Base-by-base conservation (phyloP, 2,329 filamentous ascomycete species). In the Teratosphaeriaceae sp. region DNA sequence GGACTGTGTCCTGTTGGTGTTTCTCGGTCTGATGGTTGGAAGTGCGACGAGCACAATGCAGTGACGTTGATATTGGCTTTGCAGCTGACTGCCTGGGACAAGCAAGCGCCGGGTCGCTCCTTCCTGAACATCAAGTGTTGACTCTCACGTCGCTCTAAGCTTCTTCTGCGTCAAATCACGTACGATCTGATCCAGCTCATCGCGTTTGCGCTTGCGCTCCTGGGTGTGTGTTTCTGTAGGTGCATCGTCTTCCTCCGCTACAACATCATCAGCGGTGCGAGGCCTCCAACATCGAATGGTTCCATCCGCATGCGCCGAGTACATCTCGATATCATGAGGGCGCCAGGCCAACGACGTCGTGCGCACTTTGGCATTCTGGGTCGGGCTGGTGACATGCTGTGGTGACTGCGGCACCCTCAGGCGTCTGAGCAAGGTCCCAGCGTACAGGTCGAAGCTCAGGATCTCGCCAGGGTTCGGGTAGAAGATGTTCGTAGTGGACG, bases 251-350 rank as follows among this genome's bases (percentile, higher is more conserved):
- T 72, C 67, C 21, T 69, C 67, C 24, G 74, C 70, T 22, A 59
- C 57, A 41, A 60, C 46, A 6, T 60, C 62, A 42, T 70, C 67
- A 5, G 71, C 69, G 51, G 52, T 75, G 60, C 51, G 77, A 2
- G 86, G 84, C 53, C 75, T 73, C 88, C 90, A 96, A 3, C 78
- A 78, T 34, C 84, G 76, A 44, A 97, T 90, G 40, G 82, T 83
- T 0, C 90, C 90, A 59, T 96, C 88, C 2, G 82, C 73, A 56
- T 95, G 88, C 2, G 81, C 84, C 41, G 87, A 92, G 65, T 88
- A 94, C 44, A 96, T 75, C 51, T 84, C 80, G 1, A 82, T 80
- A 43, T 74, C 65, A 23, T 86, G 85, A 1, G 78, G 75, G 26
- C 79, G 70, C 88, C 88, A 96, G 1, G 78, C 82, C 19, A 96